Evolutionary conservation across 345 rosid species (phyloP).

Genomic region (Bruguiera parviflora): DNA sequence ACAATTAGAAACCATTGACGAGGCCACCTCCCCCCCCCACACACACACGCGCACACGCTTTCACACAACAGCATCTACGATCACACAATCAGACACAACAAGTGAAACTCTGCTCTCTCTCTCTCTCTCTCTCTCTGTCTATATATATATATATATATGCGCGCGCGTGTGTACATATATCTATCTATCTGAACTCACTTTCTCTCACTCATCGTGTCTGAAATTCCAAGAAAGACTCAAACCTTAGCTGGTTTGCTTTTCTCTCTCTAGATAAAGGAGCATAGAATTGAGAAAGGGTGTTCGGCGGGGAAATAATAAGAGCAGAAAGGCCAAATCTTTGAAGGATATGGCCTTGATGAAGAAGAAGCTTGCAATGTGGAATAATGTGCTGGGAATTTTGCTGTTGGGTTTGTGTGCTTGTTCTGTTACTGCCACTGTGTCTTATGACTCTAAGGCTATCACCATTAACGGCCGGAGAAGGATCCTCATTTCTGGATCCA

Average conservation of each 20-base stretch:
- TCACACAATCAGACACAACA: too few relatives aligned
- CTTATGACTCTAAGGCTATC: slow-evolving; percentile 79
- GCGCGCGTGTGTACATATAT: not conserved
- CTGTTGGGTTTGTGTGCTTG: slow-evolving; percentile 34
- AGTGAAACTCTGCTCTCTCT: not conserved
- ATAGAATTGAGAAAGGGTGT: slow-evolving; percentile 37
- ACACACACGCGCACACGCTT: too few relatives aligned
- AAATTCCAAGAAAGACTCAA: not conserved
- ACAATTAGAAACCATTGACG: not conserved
- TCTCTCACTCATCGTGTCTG: not conserved
- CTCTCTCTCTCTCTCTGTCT: not conserved
- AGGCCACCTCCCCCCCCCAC: not conserved
- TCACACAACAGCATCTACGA: too few relatives aligned
- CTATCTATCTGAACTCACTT: not conserved
- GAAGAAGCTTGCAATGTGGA: slow-evolving; percentile 45
- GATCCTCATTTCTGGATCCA: slow-evolving; percentile 96
- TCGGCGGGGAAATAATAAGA: not conserved
- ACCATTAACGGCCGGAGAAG: slow-evolving; percentile 82
- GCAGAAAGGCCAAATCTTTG: slow-evolving; percentile 32
- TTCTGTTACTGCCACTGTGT: slow-evolving; percentile 64
- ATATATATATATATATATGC: too few relatives aligned
- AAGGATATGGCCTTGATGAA: slow-evolving; percentile 38
- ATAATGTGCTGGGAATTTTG: slow-evolving; percentile 27
- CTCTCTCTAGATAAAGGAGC: slow-evolving; percentile 27
- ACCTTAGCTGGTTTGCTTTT: slow-evolving; percentile 3